phyloP scores from a whole-genome alignment of 345 rosid species.

The Moricandia arvensis region DNA sequence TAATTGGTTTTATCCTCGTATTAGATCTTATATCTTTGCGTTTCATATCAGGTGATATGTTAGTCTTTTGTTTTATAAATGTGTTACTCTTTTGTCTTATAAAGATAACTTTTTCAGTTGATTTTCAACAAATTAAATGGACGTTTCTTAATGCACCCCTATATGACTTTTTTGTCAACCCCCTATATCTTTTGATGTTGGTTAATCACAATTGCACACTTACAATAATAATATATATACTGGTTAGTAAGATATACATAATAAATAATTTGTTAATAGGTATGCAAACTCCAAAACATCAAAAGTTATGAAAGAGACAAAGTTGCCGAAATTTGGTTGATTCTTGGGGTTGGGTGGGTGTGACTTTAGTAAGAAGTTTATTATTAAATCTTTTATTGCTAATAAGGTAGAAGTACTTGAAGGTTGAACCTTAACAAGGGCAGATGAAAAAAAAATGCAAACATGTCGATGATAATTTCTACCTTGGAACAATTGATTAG shows the following conservation, averaged over 20 bases:
- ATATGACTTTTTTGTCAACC: background rate
- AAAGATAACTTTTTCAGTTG: background rate
- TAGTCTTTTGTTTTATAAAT: too few species aligned
- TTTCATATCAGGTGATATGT: constrained; percentile 6
- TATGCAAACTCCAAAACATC: background rate
- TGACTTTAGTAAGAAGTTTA: too few species aligned
- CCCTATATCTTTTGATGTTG: background rate
- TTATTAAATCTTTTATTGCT: background rate
- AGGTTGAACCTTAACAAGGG: background rate
- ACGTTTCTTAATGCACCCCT: background rate
- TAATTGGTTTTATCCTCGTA: background rate
- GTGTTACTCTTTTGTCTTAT: background rate
- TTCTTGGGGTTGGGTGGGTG: too few species aligned
- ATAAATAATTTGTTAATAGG: background rate
- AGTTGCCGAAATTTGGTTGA: background rate
- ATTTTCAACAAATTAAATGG: background rate
- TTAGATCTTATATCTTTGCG: background rate
- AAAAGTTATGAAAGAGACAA: background rate
- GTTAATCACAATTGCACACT: background rate
- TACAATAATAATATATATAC: background rate
- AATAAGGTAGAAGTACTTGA: background rate
- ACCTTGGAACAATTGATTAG: background rate
- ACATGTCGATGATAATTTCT: background rate
- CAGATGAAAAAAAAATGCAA: background rate
- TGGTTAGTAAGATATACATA: background rate